These are phyloP conservation scores for Pisolithus thermaeus DNA, from an alignment of 1,284 basidiomycete genomes.

Conservation along the genomic window DNA sequence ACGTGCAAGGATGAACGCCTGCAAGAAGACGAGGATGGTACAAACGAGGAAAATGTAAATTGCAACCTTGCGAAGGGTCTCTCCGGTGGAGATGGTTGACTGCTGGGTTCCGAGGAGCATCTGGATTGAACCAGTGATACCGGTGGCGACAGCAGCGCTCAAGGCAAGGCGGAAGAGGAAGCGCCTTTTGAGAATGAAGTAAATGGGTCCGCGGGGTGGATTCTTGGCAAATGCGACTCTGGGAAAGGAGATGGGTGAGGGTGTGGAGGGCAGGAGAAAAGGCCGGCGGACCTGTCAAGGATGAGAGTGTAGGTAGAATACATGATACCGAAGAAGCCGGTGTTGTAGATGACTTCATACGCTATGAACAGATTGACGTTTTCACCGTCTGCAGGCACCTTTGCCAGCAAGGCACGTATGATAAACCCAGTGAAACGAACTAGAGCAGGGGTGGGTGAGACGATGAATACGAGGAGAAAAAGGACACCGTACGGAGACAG, in stretches of 20 bases:
- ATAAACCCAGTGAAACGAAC: constrained; percentile 34
- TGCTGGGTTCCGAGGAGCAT: constrained; percentile 2
- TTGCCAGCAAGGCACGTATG: constrained; percentile 27
- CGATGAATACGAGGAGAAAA: constrained; percentile 22
- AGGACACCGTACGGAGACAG: constrained; percentile 34
- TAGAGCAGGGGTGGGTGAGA: constrained; percentile 26
- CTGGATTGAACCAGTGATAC: constrained; percentile 30
- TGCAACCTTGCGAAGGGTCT: constrained; percentile 30
- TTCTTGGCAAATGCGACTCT: constrained; percentile 17
- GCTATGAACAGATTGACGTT: constrained; percentile 22
- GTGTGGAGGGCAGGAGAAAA: constrained; percentile 33
- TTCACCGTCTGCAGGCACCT: constrained; percentile 17
- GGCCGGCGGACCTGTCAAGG: constrained; percentile 22
- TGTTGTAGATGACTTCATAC: constrained; percentile 28
- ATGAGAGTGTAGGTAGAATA: constrained; percentile 30
- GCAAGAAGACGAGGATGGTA: constrained; percentile 31
- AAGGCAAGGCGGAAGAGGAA: constrained; percentile 27
- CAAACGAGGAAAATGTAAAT: constrained; percentile 42
- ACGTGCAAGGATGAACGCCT: constrained; percentile 23
- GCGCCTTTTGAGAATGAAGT: constrained; percentile 28
- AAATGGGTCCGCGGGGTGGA: constrained; percentile 25
- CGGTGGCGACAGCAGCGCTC: constrained; percentile 30
- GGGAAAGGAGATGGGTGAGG: constrained; percentile 12
- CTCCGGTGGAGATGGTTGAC: constrained; percentile 10
- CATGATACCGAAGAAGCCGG: constrained; percentile 34